Base-by-base conservation (phyloP, 306 rosid species). In the Rosa lucieae region DNA sequence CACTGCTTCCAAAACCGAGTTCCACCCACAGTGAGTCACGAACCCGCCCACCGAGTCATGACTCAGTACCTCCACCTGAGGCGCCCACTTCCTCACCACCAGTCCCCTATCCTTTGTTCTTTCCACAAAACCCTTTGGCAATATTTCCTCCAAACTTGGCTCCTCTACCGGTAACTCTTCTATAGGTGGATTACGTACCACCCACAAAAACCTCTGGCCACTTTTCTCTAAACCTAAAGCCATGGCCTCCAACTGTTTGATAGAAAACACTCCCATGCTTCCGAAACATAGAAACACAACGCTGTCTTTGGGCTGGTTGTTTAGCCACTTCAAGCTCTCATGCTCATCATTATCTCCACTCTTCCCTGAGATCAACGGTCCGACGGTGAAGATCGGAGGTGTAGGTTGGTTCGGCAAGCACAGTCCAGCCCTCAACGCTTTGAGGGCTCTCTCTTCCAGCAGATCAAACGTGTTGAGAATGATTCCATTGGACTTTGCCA, bases 271-370 rank as follows among this genome's bases (percentile, higher is more conserved):
- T 7, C 84, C 84, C 74, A 80, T 23, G 67, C 84, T 80, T 66
- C 83, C 84, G 29, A 80, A 80, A 46, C 84, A 65, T 21, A 80
- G 29, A 53, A 80, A 80, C 79, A 80, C 70, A 8, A 80, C 83
- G 70, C 84, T 74, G 13, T 55, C 15, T 1, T 43, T 75, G 29
- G 79, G 84, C 61, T 80, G 84, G 5, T 51, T 17, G 21, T 66
- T 23, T 10, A 80, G 75, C 79, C 79, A 74, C 11, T 56, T 67
- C 74, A 80, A 55, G 43, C 83, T 74, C 8, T 80, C 68, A 8
- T 53, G 67, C 12, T 12, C 58, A 29, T 52, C 61, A 18, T 15
- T 53, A 23, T 62, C 72, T 58, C 47, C 61, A 11, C 39, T 35
- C 11, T 39, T 75, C 66, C 51, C 72, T 2, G 66, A 15, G 7